Percentiles rank a stretch among this genome's conserved stretches.
These are phyloP conservation scores for Debaryomyces castellii DNA, from an alignment of 805 yeast species.

Conservation along the genomic window DNA sequence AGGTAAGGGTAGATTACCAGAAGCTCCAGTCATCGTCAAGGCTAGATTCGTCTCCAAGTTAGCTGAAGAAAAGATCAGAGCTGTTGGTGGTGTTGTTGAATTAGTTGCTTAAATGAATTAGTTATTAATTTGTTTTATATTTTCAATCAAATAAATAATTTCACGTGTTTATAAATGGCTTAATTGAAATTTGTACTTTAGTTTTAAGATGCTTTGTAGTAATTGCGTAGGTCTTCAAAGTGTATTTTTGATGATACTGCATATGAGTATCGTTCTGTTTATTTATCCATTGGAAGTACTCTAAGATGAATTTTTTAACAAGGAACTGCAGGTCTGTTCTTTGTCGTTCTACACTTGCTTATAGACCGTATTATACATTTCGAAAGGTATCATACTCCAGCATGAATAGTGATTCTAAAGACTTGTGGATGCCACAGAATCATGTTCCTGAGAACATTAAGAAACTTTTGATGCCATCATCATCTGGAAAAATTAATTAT, in stretches of 20 bases:
- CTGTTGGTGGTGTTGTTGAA: conserved; percentile 99
- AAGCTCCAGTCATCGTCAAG: conserved; percentile 97
- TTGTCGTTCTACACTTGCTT: background rate
- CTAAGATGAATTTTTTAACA: background rate
- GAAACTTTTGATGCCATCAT: conserved; percentile 6
- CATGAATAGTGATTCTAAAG: background rate
- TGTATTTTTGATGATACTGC: background rate
- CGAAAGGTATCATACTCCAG: background rate
- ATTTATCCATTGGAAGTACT: background rate
- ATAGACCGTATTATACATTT: background rate
- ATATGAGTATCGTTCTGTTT: background rate
- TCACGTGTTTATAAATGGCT: conserved; percentile 9
- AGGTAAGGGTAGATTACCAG: conserved; percentile 98
- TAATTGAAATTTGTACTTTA: conserved; percentile 2
- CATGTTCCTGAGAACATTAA: conserved; percentile 28
- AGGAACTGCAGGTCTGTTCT: background rate
- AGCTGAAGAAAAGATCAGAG: conserved; percentile 99
- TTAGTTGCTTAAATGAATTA: conserved; percentile 78
- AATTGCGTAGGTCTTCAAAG: no score
- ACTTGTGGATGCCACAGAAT: conserved; percentile 52
- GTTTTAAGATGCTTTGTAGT: background rate
- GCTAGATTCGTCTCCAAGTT: conserved; percentile 99
- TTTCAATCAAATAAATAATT: conserved; percentile 10
- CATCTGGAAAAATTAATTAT: conserved; percentile 38
- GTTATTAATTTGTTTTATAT: conserved; percentile 8